Conservation (phyloP, 768 basidiomycete species). For the Paxillus ammoniavirescens region DNA sequence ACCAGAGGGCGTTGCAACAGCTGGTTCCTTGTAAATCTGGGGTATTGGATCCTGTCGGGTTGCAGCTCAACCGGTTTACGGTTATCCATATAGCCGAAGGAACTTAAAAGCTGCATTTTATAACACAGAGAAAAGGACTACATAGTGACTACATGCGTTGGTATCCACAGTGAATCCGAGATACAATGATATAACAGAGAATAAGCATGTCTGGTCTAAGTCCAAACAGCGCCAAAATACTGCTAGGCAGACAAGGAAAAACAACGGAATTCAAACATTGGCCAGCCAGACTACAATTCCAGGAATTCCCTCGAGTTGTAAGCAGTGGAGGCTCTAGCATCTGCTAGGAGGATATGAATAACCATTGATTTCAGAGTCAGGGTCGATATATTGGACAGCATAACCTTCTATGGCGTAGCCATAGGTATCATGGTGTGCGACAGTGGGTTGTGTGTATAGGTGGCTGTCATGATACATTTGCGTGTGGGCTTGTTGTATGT, state of each 20-base stretch:
- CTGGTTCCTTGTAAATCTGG: no score
- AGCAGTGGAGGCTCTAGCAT: conserved; percentile 5
- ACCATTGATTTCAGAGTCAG: conserved; percentile 11
- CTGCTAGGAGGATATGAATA: conserved; percentile 12
- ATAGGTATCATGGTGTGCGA: conserved; percentile 14
- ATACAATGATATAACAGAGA: conserved; percentile 7
- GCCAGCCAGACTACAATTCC: conserved; percentile 2
- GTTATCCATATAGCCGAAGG: neutral
- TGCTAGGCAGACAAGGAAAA: conserved; percentile 6
- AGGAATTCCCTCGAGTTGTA: neutral
- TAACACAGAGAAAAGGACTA: neutral
- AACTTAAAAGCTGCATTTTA: neutral
- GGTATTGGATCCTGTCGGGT: no score
- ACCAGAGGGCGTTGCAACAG: neutral
- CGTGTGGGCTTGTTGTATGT: conserved; percentile 1
- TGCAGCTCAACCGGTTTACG: no score
- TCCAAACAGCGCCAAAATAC: conserved; percentile 9
- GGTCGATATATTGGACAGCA: conserved; percentile 7
- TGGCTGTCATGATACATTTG: conserved; percentile 3
- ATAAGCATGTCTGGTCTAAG: conserved; percentile 12
- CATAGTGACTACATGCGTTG: conserved; percentile 5
- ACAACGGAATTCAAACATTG: conserved; percentile 1
- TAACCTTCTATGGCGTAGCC: conserved; percentile 7
- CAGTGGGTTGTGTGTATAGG: conserved; percentile 5
- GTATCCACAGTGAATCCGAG: conserved; percentile 8